Base-by-base conservation (phyloP, 768 basidiomycete species). In the Podaxis pistillaris region DNA sequence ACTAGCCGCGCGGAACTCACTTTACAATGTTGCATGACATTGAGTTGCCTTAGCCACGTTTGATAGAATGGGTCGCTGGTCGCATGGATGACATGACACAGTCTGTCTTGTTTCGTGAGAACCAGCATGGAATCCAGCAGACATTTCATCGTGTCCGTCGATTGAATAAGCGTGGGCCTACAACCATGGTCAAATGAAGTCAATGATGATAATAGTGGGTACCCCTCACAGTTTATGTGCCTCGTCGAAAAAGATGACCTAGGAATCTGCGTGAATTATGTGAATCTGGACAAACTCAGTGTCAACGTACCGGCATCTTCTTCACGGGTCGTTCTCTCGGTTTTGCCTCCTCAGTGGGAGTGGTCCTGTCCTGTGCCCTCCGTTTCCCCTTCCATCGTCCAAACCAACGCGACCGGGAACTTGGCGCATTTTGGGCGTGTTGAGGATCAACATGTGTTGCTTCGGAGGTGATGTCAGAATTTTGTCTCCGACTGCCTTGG, bases 31-130 rank as follows among this genome's bases (percentile, higher is more conserved):
- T 91, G 89, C 80, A 89, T 88, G 55, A 92, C 83, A 64, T 90
- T 91, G 58, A 91, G 78, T 68, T 91, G 90, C 64, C 90, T 80
- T 51, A 93, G 78, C 90, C 89, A 91, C 12, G 87, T 90, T 67
- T 91, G 91, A 68, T 92, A 93, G 73, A 92, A 92, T 0, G 91
- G 90, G 66, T 93, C 90, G 67, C 89, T 91, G 4, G 90, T 90
- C 4, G 89, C 89, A 65, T 92, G 90, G 56, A 92, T 86, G 68
- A 93, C 87, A 68, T 93, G 90, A 68, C 89, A 90, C 13, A 94
- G 73, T n/a, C 89, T 79, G 69, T 93, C 92, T 72, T 94, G 93
- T 75, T 94, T 93, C 36, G 93, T 93, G 59, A 94, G 76, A 13
- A 93, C 92, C 19, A 93, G 84, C 84, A 93, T 90, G 12, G 91